These are phyloP conservation scores for Russula compacta DNA, from an alignment of 768 basidiomycete genomes.

Conservation along the genomic window DNA sequence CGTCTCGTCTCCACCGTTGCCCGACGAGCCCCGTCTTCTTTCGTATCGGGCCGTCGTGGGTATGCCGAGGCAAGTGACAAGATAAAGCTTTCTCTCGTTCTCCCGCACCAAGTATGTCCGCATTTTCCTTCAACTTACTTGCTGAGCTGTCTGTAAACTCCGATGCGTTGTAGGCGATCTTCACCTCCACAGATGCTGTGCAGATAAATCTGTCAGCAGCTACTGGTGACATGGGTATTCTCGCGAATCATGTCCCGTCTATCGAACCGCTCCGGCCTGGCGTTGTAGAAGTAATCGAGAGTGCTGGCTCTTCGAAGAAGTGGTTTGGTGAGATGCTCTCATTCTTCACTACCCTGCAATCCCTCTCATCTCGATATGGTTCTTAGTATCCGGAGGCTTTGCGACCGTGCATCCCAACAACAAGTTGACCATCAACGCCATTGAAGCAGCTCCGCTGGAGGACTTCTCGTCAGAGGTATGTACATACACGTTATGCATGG, in stretches of 20 bases:
- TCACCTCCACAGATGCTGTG: conserved; percentile 81
- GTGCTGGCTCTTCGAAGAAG: conserved; percentile 71
- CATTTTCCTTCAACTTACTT: not conserved
- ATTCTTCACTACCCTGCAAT: not conserved
- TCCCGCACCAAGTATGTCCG: conserved; percentile 81
- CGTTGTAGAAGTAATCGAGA: conserved; percentile 89
- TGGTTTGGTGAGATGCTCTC: conserved; percentile 75
- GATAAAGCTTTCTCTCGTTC: conserved; percentile 84
- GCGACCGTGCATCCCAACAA: conserved; percentile 98
- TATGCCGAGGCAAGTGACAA: conserved; percentile 91
- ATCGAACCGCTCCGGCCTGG: conserved; percentile 93
- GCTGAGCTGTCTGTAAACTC: conserved; percentile 9
- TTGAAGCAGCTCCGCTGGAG: conserved; percentile 91
- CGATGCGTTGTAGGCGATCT: conserved; percentile 59
- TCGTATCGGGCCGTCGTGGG: conserved; percentile 58
- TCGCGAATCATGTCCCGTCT: conserved; percentile 97
- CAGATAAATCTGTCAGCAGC: conserved; percentile 94
- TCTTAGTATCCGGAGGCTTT: conserved; percentile 86
- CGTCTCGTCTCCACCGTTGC: conserved; percentile 59
- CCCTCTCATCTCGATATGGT: not conserved
- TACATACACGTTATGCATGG: not conserved
- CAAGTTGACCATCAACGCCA: conserved; percentile 90
- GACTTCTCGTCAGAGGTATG: conserved; percentile 83
- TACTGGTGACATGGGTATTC: conserved; percentile 97
- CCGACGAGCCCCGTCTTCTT: conserved; percentile 45